Evolutionary conservation across 1,139 yeast species (phyloP), one percentile per base, ranked within the genome.

Genomic region (Entelexis paramagnoliae): DNA sequence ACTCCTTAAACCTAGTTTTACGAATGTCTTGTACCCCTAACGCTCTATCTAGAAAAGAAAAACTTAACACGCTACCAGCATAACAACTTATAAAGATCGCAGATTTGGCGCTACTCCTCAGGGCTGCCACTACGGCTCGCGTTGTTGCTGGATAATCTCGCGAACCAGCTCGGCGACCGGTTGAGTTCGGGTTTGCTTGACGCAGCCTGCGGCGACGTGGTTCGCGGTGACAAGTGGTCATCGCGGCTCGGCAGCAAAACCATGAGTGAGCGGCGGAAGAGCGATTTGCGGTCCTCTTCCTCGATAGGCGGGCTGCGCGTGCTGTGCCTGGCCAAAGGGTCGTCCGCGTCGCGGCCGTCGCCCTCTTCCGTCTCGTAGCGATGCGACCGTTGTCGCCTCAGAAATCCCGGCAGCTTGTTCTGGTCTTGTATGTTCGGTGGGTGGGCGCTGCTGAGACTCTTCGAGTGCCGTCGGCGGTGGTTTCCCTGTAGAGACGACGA

Each of bases 361-460:
- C 17, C 30, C 20, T 43, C 40, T 2, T 30, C 45, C 14, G 5
- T 33, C 13, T n/a, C 55, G 41, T 19, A 34, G 4, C 30, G 50
- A 13, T 48, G 43, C 13, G 51, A 48, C 34, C 49, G 28, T 36
- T 48, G 54, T 10, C 52, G 26, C 17, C 56, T 32, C 26, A 51
- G 36, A 33, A 54, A 54, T 7, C 48, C 51, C 17, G 51, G 43
- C 14, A 54, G 24, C 42, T 40, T 46, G 19, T 49, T 38, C 28
- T 14, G 45, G 8, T 41, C 44, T 13, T 47, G 35, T 11, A 46
- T 33, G 10, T 17, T 41, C 10, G 55, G 57, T 24, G 55, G 49
- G 14, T 40, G 46, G 14, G 64, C 67, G 46, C 66, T 62, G 48
- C 66, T 62, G 47, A 64, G 63, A 48, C 72, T 64, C 54, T 64